A percentile compares a stretch with the other conserved stretches of the same genome.
These are phyloP conservation scores for Cystobasidium ongulense DNA, from an alignment of 768 basidiomycete species.

Conservation along the genomic window DNA sequence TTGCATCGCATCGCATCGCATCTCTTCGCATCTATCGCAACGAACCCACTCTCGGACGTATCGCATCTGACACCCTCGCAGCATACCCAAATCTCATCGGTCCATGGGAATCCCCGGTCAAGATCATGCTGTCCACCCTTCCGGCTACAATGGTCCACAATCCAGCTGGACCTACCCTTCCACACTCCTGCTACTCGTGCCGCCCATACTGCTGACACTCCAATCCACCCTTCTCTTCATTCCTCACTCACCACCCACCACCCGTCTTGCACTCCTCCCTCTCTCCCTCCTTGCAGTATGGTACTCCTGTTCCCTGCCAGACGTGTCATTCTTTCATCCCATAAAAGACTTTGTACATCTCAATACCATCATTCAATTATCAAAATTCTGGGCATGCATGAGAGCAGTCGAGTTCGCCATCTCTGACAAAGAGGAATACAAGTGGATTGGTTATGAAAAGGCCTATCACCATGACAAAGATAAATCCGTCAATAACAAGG, in stretches of 20 bases:
- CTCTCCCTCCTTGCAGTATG: not conserved
- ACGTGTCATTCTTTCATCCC: slow-evolving; percentile 3
- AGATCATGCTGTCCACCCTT: not conserved
- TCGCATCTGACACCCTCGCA: no score
- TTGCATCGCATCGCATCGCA: not conserved
- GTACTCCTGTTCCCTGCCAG: not conserved
- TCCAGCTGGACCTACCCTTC: not conserved
- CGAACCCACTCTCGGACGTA: no score
- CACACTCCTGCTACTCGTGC: not conserved
- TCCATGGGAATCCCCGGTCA: not conserved
- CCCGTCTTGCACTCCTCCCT: not conserved
- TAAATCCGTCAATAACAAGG: not conserved
- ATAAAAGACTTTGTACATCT: not conserved
- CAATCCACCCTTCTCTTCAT: not conserved
- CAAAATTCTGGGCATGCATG: slow-evolving; percentile 10
- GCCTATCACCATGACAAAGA: not conserved
- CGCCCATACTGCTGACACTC: not conserved
- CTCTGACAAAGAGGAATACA: not conserved
- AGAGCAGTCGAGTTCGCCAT: slow-evolving; percentile 10
- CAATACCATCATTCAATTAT: slow-evolving; percentile 17
- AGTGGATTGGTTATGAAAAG: slow-evolving; percentile 20
- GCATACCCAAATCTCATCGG: not conserved
- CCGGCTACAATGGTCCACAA: not conserved
- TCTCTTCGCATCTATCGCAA: no score
- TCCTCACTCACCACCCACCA: not conserved